Conservation (phyloP, 2,329 filamentous ascomycete genomes). For the Gyromitra esculenta region DNA sequence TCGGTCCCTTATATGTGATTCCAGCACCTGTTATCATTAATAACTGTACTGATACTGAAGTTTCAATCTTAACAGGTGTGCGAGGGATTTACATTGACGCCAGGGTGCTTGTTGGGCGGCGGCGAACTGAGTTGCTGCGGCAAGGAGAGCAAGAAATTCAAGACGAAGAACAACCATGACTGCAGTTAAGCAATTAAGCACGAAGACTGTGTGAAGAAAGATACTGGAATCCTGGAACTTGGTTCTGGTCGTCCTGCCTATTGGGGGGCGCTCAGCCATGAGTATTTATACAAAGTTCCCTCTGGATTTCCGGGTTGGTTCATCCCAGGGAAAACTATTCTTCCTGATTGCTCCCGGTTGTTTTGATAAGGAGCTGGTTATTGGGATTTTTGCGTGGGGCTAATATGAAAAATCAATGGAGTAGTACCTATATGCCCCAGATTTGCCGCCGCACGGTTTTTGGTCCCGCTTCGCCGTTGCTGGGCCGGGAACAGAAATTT, state of each 20-base stretch:
- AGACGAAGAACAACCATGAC: conserved; percentile 37
- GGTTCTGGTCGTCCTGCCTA: conserved; percentile 5
- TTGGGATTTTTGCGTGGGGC: conserved; percentile 14
- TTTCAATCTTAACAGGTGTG: background rate
- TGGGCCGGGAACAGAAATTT: conserved; percentile 13
- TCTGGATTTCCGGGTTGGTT: background rate
- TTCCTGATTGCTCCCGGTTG: conserved; percentile 2
- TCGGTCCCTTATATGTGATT: conserved; percentile 61
- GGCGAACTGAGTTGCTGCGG: conserved; percentile 26
- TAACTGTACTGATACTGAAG: background rate
- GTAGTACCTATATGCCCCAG: conserved; percentile 2
- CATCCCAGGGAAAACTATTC: background rate
- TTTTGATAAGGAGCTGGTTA: background rate
- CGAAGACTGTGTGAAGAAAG: background rate
- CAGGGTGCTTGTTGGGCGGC: conserved; percentile 36
- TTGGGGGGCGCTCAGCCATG: background rate
- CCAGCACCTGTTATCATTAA: conserved; percentile 60
- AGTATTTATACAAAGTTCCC: conserved; percentile 32
- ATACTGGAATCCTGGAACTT: conserved; percentile 19
- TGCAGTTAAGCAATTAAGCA: conserved; percentile 6
- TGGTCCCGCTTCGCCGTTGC: conserved; percentile 31
- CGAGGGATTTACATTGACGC: conserved; percentile 40
- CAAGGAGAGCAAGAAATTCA: conserved; percentile 44
- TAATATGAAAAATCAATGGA: conserved; percentile 21
- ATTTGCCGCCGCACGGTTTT: conserved; percentile 21